Percentiles rank a stretch among this genome's conserved stretches.
phyloP scores from a whole-genome alignment of 495 filamentous ascomycete genomes.

The Astrothelium macrocarpum region DNA sequence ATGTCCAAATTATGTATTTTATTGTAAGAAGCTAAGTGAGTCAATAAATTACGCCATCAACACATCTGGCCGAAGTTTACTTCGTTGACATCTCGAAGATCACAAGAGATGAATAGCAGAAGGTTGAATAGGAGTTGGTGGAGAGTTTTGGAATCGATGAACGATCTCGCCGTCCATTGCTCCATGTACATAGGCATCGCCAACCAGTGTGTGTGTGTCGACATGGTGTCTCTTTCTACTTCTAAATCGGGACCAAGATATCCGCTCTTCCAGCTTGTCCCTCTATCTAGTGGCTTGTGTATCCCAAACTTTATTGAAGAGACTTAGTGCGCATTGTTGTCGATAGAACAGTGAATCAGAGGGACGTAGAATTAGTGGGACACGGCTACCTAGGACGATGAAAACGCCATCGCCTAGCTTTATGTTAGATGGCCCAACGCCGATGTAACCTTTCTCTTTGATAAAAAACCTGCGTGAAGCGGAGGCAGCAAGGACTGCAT shows the following conservation, averaged over 20 bases:
- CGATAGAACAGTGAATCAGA: background rate
- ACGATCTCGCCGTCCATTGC: conserved; percentile 4
- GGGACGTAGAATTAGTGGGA: background rate
- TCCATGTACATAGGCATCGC: conserved; percentile 8
- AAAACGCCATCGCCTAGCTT: background rate
- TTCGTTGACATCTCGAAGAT: too few relatives aligned
- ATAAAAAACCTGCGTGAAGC: background rate
- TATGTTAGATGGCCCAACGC: background rate
- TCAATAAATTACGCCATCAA: too few relatives aligned
- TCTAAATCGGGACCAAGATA: too few relatives aligned
- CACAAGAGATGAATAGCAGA: background rate
- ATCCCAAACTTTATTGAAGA: background rate
- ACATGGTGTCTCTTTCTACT: too few relatives aligned
- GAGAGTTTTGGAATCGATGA: background rate
- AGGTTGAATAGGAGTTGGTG: background rate
- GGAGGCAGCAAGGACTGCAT: background rate
- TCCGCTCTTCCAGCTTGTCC: too few relatives aligned
- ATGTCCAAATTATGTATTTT: too few relatives aligned
- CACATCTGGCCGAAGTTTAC: too few relatives aligned
- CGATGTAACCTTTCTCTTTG: background rate
- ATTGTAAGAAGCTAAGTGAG: too few relatives aligned
- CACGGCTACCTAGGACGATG: background rate
- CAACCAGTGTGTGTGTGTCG: background rate
- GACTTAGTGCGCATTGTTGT: background rate
- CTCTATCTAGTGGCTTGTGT: background rate